Base-by-base conservation (phyloP, 768 basidiomycete genomes). In the Leccinum disarticulatum region DNA sequence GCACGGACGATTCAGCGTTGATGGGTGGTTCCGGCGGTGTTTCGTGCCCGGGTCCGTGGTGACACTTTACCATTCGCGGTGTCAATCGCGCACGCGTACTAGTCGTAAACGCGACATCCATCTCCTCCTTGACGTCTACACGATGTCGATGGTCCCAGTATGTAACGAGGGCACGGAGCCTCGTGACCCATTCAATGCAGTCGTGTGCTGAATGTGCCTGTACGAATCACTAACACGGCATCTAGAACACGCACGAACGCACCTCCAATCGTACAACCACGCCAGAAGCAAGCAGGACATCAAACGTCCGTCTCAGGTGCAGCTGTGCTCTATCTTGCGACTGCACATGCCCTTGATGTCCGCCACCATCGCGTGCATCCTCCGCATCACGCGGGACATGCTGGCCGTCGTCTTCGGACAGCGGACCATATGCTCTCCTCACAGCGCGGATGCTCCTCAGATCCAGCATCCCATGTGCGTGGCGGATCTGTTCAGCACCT, bases 101-200 rank as follows among this genome's bases (percentile, higher is more conserved):
- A 36, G 68, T 69, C 19, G 64, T 74, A 69, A 87, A 84, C 17
- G 86, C 83, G 43, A 92, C 74, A 58, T 91, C 86, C 86, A 95
- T 94, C 72, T 93, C 91, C 58, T 87, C 81, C 60, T 79, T 79
- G 14, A 93, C 87, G 67, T 95, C 93, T 47, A 81, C 78, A 27
- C 83, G 82, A 65, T 94, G 89, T 22, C 87, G 82, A 50, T 83
- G 79, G 56, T 81, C 86, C 95, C 95, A 98, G 69, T 94, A 98
- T 4, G 77, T 70, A 43, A 87, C 74, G 35, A 95, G 79, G 28
- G 82, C 82, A 17, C 83, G 83, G 4, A 98, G 81, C 43, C 87
- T 81, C 53, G 84, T 81, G 52, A 97, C 85, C 96, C 95, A 98
- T 68, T 98, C 94, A 53, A 87, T 69, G 0, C 91, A 90, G 49